Conservation (phyloP, 805 yeast species). For the Lipomyces starkeyi region DNA sequence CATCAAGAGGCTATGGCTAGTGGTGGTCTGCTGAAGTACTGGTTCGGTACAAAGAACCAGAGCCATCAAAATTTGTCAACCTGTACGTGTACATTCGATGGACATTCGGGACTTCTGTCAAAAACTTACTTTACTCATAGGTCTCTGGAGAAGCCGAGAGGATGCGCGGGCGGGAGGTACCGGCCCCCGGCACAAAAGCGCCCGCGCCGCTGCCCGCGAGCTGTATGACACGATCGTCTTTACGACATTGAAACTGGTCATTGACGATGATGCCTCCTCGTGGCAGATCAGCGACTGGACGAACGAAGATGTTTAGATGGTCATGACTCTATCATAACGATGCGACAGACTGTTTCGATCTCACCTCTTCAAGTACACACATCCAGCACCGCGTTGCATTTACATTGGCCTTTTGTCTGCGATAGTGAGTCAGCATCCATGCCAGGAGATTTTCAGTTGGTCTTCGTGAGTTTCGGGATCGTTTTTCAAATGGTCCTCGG, state of each 20-base stretch:
- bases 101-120: not conserved
- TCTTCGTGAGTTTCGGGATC: no score
- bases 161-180: not conserved
- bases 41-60: constrained; percentile 3
- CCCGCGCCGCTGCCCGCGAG: not conserved
- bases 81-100: not conserved
- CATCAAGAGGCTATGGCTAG: constrained; percentile 4
- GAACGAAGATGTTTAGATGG: not conserved
- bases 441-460: no score
- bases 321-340: not conserved
- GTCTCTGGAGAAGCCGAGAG: constrained; percentile 3
- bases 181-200: not conserved
- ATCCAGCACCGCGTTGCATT: no score
- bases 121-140: not conserved
- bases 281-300: constrained; percentile 1
- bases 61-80: not conserved
- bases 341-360: not conserved
- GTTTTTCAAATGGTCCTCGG: no score
- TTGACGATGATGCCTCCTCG: not conserved
- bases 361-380: not conserved
- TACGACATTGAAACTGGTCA: not conserved
- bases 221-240: not conserved
- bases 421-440: no score
- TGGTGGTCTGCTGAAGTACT: not conserved
- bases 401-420: no score